Evolutionary conservation across 176 grass and related monocot species (phyloP), one percentile per base, ranked within the genome.

Genomic region (Eragrostis nindensis): DNA sequence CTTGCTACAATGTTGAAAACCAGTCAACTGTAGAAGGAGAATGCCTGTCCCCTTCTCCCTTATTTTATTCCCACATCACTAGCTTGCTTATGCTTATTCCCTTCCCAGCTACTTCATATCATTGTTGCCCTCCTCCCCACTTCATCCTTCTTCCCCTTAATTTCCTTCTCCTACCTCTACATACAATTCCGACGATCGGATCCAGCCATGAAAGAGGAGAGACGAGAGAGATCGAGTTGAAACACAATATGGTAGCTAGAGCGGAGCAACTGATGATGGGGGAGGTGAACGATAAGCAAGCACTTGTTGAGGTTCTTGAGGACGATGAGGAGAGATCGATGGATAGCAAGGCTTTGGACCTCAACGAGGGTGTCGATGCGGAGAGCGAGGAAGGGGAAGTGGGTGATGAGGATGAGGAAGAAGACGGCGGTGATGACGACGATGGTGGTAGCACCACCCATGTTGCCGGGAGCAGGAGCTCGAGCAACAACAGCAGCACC

Each of bases 1-100:
- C 62, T 8, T 75, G 76, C 44, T 80, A 69, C 79, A 86, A 40
- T 83, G 89, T 90, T 82, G 46, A 70, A 86, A 73, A 69, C 68
- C 75, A 84, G 92, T 95, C 96, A 98, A 95, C 57, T 91, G 81
- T 86, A 87, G 78, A 65, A 74, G 59, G 69, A 82, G 90, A 95
- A 91, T 92, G 84, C 86, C 85, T 91, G 90, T 85, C 81, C 66
- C 63, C 84, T 86, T 89, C 86, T 71, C 76, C 30, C 86, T 69
- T 82, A 81, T 80, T 87, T 79, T 89, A 86, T 94, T 71, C 71
- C 43, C 77, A 89, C 78, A 73, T 76, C 83, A 63, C 62, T 90
- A 83, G 75, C 61, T 73, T 78, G 77, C 48, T 85, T 83, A 64
- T 72, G 30, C 69, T 56, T 38, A 29, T 53, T 76, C 62, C 57